phyloP scores from a whole-genome alignment of 805 yeast genomes.

The Yarrowia osloensis region DNA sequence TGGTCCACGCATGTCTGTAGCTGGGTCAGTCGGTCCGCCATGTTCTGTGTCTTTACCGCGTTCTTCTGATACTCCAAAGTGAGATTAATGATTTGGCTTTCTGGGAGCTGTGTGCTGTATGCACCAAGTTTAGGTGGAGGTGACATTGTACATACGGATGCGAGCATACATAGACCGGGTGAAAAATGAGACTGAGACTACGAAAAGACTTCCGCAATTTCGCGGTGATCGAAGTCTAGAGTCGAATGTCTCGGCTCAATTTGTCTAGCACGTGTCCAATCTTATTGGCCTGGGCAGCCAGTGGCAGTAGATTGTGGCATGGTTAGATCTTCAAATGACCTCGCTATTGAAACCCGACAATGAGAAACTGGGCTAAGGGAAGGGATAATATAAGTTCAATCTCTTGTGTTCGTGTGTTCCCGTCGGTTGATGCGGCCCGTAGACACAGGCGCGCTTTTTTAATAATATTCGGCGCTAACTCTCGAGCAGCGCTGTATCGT shows the following conservation, averaged over 20 bases:
- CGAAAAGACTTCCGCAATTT: background rate
- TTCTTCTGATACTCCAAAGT: background rate
- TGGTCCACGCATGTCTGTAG: slow-evolving; percentile 84
- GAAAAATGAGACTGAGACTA: background rate
- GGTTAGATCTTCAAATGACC: background rate
- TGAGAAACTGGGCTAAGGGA: too few relatives aligned
- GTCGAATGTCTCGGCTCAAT: background rate
- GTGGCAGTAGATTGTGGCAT: background rate
- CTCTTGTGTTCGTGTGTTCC: too few relatives aligned
- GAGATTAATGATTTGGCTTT: slow-evolving; percentile 1
- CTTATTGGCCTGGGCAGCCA: background rate
- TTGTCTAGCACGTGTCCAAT: background rate
- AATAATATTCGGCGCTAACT: background rate
- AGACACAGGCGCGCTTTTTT: background rate
- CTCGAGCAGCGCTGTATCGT: background rate
- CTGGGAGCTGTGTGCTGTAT: background rate
- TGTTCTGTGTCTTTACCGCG: slow-evolving; percentile 36
- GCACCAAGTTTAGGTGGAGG: background rate
- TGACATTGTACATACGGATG: background rate
- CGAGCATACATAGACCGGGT: background rate
- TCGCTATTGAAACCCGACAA: background rate
- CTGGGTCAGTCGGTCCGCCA: slow-evolving; percentile 89
- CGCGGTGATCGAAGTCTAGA: background rate
- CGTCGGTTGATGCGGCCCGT: background rate
- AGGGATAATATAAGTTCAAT: background rate